Evolutionary conservation across 192 early-diverging fungal genomes (phyloP).

Genomic region (Obelidium mucronatum): DNA sequence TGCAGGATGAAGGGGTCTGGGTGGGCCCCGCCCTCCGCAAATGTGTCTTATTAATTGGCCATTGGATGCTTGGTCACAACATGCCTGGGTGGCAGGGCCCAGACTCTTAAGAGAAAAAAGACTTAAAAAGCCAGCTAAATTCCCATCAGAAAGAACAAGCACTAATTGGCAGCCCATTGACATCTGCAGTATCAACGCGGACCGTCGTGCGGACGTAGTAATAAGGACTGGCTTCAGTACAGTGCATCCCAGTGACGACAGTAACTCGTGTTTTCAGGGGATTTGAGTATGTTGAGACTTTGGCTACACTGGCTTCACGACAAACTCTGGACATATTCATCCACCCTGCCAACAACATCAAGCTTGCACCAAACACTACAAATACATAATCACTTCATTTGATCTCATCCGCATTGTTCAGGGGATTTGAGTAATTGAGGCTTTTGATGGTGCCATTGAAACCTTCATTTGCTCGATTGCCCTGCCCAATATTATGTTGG

Average conservation of each 20-base stretch:
- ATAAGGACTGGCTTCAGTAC: no score
- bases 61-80: no score
- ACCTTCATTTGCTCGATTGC: not conserved
- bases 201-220: no score
- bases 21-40: no score
- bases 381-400: not conserved
- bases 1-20: no score
- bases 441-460: not conserved
- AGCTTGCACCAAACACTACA: no score
- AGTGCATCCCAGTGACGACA: no score
- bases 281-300: constrained; percentile 1
- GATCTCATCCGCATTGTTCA: not conserved
- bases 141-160: not conserved
- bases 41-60: no score
- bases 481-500: no score
- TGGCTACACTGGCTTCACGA: not conserved
- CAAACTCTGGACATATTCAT: constrained; percentile 2
- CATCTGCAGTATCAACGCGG: no score
- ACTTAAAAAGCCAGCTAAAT: not conserved
- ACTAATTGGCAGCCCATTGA: not conserved
- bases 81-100: not conserved
- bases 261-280: constrained; percentile 6
- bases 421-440: not conserved
- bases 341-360: no score
- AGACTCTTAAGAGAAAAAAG: not conserved